Evolutionary conservation across 169 alveolate species (phyloP).

Genomic region (Eimeria necatrix): DNA sequence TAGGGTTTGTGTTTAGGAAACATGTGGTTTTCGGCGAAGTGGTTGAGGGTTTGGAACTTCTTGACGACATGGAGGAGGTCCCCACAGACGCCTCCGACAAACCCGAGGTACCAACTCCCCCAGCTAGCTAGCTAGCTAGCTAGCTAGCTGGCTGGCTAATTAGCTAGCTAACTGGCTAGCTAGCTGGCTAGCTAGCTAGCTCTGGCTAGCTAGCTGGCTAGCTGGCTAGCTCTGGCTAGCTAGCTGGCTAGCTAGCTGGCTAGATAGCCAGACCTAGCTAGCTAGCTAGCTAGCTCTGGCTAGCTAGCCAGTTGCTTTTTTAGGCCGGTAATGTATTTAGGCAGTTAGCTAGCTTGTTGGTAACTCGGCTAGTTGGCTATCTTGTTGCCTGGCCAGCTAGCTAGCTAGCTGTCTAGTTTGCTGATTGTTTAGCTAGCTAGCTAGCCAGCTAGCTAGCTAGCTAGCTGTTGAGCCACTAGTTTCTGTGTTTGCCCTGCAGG

Average conservation of each 20-base stretch:
- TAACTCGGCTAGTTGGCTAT: no score
- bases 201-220: background rate
- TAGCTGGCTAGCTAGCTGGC: no score
- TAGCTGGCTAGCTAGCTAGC: slow-evolving; percentile 18
- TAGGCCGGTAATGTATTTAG: no score
- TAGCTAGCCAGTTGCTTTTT: no score
- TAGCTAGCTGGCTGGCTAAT: background rate
- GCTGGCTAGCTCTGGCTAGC: no score
- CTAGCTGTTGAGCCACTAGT: background rate
- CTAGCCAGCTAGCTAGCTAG: no score
- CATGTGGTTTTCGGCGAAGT: slow-evolving; percentile 92
- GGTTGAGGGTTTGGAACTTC: slow-evolving; percentile 80
- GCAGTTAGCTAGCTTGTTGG: no score
- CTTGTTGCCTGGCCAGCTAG: no score
- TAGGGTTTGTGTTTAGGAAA: slow-evolving; percentile 70
- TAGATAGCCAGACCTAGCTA: no score
- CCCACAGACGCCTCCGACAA: slow-evolving; percentile 84
- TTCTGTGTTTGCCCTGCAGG: slow-evolving; percentile 28
- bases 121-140: background rate
- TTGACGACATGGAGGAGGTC: slow-evolving; percentile 82
- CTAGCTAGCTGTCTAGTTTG: no score
- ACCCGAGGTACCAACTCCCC: background rate
- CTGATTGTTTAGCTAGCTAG: no score
- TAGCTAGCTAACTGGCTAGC: slow-evolving; percentile 19
- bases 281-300: slow-evolving; percentile 18